Evolutionary conservation across 2,329 filamentous ascomycete species (phyloP), one percentile per base, ranked within the genome.

Genomic region (Fusarium oxysporum): DNA sequence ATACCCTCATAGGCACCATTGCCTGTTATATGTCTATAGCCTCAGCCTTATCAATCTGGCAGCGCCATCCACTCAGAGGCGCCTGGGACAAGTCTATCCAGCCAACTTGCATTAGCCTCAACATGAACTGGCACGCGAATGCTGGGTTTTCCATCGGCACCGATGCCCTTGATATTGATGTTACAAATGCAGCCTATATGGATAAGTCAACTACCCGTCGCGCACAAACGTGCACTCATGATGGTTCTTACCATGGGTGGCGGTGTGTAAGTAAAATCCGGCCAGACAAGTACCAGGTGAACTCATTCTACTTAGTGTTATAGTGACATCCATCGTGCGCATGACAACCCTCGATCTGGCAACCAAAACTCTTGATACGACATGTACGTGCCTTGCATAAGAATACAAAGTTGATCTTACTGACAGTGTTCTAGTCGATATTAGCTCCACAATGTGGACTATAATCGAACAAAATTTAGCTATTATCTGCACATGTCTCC

Each of bases 121-220:
- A 83, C 4, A 78, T 77, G 10, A 84, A 85, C 67, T 89, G 86
- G 86, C 84, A 86, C 62, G 82, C 84, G 48, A 87, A 87, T 69
- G 85, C 83, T 3, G 81, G 82, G 2, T 83, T 85, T 68, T 86
- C 85, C 55, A 84, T 87, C 38, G 70, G 81, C 10, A 85, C 83
- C 17, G 85, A 88, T 65, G 60, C 86, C 86, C 19, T 68, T 86
- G 61, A 83, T 88, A 44, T 76, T 88, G 44, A 38, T 81, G 23
- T 74, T 88, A 47, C 86, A 86, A 3, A 81, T 88, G 64, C 81
- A 83, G 30, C 84, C 84, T 25, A 81, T 88, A 19, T 84, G 84
- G 80, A 72, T 78, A 23, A 82, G 86, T 48, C 84, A 86, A 57
- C 78, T 87, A 59, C 81, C 81, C 6, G 70, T 75, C 9, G 76